Evolutionary conservation across 139 green algal species (phyloP), one percentile per base, ranked within the genome.

Genomic region (Micractinium sp.): DNA sequence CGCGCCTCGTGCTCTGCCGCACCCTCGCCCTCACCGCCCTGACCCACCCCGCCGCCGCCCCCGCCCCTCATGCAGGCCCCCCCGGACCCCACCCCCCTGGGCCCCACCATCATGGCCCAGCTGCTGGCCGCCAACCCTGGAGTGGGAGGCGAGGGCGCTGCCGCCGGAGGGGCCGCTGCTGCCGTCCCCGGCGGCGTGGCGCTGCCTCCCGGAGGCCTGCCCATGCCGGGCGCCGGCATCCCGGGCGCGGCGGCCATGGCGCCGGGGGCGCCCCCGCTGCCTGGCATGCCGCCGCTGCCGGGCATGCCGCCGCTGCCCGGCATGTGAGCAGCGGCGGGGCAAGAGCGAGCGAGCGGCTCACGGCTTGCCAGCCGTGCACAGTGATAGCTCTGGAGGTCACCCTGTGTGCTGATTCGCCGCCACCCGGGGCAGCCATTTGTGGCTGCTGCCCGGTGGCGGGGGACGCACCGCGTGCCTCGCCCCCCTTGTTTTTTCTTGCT

Each of bases 11-110:
- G 12, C 33, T 22, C 35, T 31, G 60, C 18, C 61, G 38, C 60
- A 63, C 35, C 80, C 47, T 85, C 14, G 14, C 35, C 23, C 78
- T 84, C 4, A 19, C 39, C 16, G 23, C 25, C 77, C 22, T 61
- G 15, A 39, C 63, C 12, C 36, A 23, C 27, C 38, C 0, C 39
- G 22, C 69, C 39, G 38, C 5, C 31, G 25, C 23, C 22, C 0
- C 22, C 73, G 0, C 31, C 73, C 2, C 56, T 71, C 12, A 29
- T 86, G 87, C 87, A 90, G 87, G 86, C 77, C 9, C 84, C 76
- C 2, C 82, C 82, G 25, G 88, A 91, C 82, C 88, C 88, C 13
- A 86, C 73, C 13, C 88, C 88, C 14, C 85, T 91, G 81, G 82
- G 82, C 33, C 80, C 88, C 39, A 63, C 77, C 2, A 86, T 83